Evolutionary conservation across 2,329 filamentous ascomycete genomes (phyloP).

Genomic region (Fusarium equiseti): DNA sequence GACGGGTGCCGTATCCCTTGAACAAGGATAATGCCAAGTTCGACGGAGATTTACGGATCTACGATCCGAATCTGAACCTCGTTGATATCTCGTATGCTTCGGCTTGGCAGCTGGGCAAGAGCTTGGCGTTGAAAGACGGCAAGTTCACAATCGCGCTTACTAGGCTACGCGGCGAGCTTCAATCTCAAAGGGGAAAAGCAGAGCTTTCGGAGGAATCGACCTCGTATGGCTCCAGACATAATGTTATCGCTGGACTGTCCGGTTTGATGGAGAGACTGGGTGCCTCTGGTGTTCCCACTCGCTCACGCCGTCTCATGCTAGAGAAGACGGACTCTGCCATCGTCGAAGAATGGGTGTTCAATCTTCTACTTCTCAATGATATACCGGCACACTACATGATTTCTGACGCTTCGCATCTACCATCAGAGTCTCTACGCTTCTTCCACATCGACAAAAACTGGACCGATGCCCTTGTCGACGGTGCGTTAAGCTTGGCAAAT

Average conservation of each 20-base stretch:
- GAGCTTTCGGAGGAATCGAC: too few species aligned
- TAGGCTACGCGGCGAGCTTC: not conserved
- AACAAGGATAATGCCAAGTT: not conserved
- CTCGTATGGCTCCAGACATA: too few species aligned
- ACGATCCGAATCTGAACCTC: not conserved
- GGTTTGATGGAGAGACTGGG: not conserved
- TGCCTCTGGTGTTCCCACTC: not conserved
- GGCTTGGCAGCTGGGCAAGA: not conserved
- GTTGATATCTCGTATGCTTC: not conserved
- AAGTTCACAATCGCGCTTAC: not conserved
- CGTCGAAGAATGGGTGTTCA: not conserved
- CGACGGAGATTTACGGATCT: not conserved
- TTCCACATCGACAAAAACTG: not conserved
- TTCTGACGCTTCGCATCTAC: not conserved
- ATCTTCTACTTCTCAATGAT: not conserved
- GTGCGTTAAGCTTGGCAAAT: not conserved
- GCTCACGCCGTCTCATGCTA: accelerated
- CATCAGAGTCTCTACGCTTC: not conserved
- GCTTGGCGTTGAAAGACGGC: not conserved
- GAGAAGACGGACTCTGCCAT: not conserved
- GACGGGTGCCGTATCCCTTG: not conserved
- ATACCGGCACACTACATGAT: not conserved
- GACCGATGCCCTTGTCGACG: not conserved
- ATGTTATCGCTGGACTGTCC: not conserved
- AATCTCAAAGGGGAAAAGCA: not conserved